Base-by-base conservation (phyloP, 176 grass and related monocot species). In the Eragrostis curvula region DNA sequence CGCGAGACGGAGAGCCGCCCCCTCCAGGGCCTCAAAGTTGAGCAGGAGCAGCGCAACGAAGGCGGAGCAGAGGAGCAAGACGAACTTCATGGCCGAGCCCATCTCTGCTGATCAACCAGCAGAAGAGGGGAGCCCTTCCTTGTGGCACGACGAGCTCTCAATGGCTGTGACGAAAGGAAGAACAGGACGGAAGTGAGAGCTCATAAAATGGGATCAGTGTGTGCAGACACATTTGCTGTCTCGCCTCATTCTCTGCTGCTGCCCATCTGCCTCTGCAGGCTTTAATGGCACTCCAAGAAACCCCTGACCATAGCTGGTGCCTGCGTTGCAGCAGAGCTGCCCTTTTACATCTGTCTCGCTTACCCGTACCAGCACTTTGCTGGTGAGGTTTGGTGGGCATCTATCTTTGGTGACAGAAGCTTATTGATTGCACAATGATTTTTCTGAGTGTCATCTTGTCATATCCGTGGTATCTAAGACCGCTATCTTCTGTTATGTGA, bases 271-370 rank as follows among this genome's bases (percentile, higher is more conserved):
- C 82, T 81, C 70, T 85, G 70, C 77, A 71, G 77, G 81, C 95
- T 92, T 97, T 79, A 91, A 87, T 85, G 86, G 66, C 89, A 93
- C 90, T 91, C 92, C 92, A 97, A 93, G 95, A 63, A 87, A 97
- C 71, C 88, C 60, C 85, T 89, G 90, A 83, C 77, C 61, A 45
- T 72, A 80, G 87, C 85, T 67, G 68, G 64, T 83, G 32, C 36
- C 17, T 75, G 43, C 51, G 12, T 40, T 11, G 67, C 16, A 49
- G 61, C 50, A 74, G 12, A 74, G 12, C 51, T 78, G 29, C 61
- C 12, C 32, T 75, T 67, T 84, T 58, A 75, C 64, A 40, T 77
- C 40, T 18, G 73, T 11, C 51, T 42, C 43, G 30, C 41, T 80
- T 36, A 16, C 52, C 18, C 18, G 6, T 40, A 62, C 80, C 69